These are phyloP conservation scores for Fomitopsis serialis DNA, from an alignment of 768 basidiomycete species.

Conservation along the genomic window DNA sequence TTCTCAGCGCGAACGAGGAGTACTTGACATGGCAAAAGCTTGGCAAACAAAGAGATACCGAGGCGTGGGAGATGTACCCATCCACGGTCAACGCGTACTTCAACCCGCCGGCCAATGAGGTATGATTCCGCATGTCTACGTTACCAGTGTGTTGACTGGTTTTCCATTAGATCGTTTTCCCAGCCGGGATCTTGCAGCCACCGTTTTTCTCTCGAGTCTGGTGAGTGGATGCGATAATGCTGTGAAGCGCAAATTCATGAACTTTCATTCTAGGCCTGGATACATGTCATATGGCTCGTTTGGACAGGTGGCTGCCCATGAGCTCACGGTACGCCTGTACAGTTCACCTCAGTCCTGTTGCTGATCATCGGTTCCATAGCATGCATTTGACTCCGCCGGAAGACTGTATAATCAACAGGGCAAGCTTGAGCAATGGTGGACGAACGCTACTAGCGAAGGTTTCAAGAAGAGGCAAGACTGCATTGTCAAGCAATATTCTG, in stretches of 20 bases:
- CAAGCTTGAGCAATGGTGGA: constrained; percentile 90
- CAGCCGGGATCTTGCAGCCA: constrained; percentile 90
- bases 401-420: constrained; percentile 88
- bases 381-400: constrained; percentile 88
- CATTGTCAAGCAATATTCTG: constrained; percentile 88
- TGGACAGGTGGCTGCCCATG: constrained; percentile 89
- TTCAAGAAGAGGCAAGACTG: constrained; percentile 84
- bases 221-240: constrained; percentile 32
- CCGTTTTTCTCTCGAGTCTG: constrained; percentile 86
- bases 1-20: constrained; percentile 51
- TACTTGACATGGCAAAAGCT: constrained; percentile 72
- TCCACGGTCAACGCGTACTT: constrained; percentile 87
- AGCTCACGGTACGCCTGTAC: constrained; percentile 61
- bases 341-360: neutral
- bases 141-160: neutral
- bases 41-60: constrained; percentile 61
- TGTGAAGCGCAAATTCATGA: constrained; percentile 2
- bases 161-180: constrained; percentile 74
- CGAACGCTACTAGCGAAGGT: constrained; percentile 75
- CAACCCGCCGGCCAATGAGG: constrained; percentile 84
- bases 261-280: constrained; percentile 54
- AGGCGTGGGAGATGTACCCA: constrained; percentile 86
- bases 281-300: constrained; percentile 92
- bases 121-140: constrained; percentile 22
- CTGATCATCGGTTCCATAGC: constrained; percentile 34